Base-by-base conservation (phyloP, 2,329 filamentous ascomycete genomes). In the Aschersonia sp. region DNA sequence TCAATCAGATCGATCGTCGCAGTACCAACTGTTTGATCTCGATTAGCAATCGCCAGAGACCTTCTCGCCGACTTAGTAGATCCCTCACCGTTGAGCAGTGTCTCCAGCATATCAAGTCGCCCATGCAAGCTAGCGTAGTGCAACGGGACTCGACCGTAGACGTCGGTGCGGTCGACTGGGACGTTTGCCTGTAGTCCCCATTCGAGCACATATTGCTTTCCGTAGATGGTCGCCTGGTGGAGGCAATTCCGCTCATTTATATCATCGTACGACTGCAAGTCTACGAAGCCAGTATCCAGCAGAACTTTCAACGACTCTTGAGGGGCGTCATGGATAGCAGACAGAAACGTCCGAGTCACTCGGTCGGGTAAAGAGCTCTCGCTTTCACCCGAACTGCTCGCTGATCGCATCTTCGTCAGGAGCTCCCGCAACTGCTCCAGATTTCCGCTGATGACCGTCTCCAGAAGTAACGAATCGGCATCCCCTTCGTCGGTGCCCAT, bases 121-220 rank as follows among this genome's bases (percentile, higher is more conserved):
- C 92, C 92, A 67, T 96, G 87, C 76, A 97, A 89, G 62, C 87
- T 94, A 11, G 92, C 89, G 67, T 98, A 98, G 60, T 98, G 92
- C 37, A 98, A 68, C 30, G 92, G 89, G 51, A 95, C 85, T 45
- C 92, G 77, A 7, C 92, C 92, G 61, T 98, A 98, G 6, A 96
- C 89, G 67, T 98, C 92, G 3, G 84, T 85, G 46, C 85, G 76
- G 49, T 80, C 80, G 30, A 88, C 81, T 52, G 89, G 81, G 35
- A 96, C 87, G 5, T 78, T 79, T 43, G 76, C 79, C 1, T 76
- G 69, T n/a, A 98, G 69, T 4, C 85, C 89, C 53, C 84, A 80
- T 46, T 78, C 70, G 50, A 97, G 70, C 32, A 96, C 85, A 55
- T 85, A 82, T 8, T 76, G 68, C 57, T 89, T 89, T 22, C 89